These are phyloP conservation scores for Leucocoprinus birnbaumii DNA, from an alignment of 768 basidiomycete species.

Conservation along the genomic window DNA sequence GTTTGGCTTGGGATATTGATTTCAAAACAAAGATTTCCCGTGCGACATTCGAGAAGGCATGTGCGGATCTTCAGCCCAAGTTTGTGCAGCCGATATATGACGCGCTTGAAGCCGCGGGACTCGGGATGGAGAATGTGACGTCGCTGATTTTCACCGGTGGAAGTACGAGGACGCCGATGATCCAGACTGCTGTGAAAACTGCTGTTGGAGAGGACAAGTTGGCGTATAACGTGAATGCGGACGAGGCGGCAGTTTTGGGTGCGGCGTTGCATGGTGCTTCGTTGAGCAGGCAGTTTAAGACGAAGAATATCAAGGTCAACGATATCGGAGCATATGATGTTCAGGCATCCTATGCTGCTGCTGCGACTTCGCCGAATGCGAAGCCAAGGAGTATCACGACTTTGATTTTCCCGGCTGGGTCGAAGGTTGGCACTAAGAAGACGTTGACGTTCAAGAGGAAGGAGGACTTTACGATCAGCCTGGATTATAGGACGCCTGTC, in stretches of 20 bases:
- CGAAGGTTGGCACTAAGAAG: conserved; percentile 81
- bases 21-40: conserved; percentile 79
- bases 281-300: conserved; percentile 88
- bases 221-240: conserved; percentile 93
- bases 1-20: conserved; percentile 86
- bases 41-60: conserved; percentile 73
- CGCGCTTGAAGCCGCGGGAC: conserved; percentile 62
- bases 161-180: conserved; percentile 85
- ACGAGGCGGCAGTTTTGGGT: conserved; percentile 92
- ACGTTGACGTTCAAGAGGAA: conserved; percentile 82
- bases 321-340: conserved; percentile 77
- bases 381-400: conserved; percentile 72
- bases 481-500: conserved; percentile 70
- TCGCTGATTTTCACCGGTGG: conserved; percentile 96
- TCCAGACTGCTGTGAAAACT: conserved; percentile 76
- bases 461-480: conserved; percentile 75
- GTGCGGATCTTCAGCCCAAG: conserved; percentile 56
- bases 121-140: conserved; percentile 69
- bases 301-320: conserved; percentile 85
- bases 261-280: conserved; percentile 91
- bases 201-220: conserved; percentile 87
- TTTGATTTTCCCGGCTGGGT: conserved; percentile 72
- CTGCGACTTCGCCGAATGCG: conserved; percentile 43
- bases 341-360: conserved; percentile 74
- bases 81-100: conserved; percentile 75